A percentile compares a stretch with the other conserved stretches of the same genome.
Evolutionary conservation across 352 stramenopile species (phyloP).

Genomic region (Phytophthora constricta): DNA sequence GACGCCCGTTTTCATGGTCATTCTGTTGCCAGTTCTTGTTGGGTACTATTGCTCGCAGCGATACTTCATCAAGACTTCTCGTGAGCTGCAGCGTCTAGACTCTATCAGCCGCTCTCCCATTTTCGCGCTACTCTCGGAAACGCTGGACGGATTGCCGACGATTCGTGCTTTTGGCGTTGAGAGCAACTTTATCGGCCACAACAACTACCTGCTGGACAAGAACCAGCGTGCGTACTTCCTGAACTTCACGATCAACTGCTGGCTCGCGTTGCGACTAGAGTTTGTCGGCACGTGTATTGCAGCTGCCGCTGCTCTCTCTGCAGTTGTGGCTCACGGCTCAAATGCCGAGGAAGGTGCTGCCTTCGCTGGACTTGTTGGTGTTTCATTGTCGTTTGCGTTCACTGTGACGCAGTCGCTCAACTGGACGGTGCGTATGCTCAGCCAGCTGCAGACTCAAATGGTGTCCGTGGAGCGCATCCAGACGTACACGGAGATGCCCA

Average conservation of each 20-base stretch:
- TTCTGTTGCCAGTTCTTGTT: conserved; percentile 62
- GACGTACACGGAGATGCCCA: conserved; percentile 57
- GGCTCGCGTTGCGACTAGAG: conserved; percentile 66
- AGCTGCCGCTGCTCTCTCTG: conserved; percentile 41
- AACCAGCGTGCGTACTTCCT: conserved; percentile 70
- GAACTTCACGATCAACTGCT: conserved; percentile 66
- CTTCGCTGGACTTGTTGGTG: conserved; percentile 54
- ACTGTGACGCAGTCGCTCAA: conserved; percentile 73
- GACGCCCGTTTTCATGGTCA: conserved; percentile 56
- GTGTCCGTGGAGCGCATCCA: conserved; percentile 66
- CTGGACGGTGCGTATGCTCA: conserved; percentile 65
- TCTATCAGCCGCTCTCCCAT: conserved; percentile 91
- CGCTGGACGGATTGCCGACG: conserved; percentile 92
- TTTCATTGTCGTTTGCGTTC: conserved; percentile 70
- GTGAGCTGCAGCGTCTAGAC: conserved; percentile 95
- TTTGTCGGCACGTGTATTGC: conserved; percentile 60
- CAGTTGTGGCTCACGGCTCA: conserved; percentile 45
- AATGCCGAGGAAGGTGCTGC: conserved; percentile 26
- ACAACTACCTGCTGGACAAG: conserved; percentile 49
- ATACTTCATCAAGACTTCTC: conserved; percentile 91
- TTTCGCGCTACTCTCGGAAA: conserved; percentile 94
- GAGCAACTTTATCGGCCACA: conserved; percentile 44
- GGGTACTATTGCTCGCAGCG: conserved; percentile 70
- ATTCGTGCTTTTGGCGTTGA: conserved; percentile 84
- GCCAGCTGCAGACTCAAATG: conserved; percentile 71